Conservation (phyloP, 768 basidiomycete genomes). For the Suillus alpinus region DNA sequence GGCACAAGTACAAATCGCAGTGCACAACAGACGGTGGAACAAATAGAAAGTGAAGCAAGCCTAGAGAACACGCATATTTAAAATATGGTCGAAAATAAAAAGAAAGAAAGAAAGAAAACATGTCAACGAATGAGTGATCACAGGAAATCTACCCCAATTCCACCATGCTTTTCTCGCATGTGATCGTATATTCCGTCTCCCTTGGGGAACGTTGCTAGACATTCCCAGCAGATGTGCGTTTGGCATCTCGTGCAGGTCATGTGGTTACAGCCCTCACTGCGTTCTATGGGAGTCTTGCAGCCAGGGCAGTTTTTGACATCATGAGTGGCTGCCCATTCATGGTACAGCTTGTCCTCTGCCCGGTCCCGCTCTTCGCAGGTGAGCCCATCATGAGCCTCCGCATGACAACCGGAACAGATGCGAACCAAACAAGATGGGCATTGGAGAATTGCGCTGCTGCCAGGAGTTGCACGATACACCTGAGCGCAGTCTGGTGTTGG, state of each 20-base stretch:
- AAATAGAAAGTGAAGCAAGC: neutral
- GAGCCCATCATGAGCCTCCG: slow-evolving; percentile 62
- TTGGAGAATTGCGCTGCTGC: slow-evolving; percentile 47
- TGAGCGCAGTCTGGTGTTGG: slow-evolving; percentile 78
- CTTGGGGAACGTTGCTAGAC: slow-evolving; percentile 63
- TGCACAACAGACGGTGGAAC: neutral
- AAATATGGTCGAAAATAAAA: neutral
- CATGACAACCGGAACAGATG: slow-evolving; percentile 65
- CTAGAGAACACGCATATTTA: slow-evolving; percentile 3
- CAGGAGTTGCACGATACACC: slow-evolving; percentile 58
- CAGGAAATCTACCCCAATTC: slow-evolving; percentile 42
- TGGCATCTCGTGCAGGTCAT: slow-evolving; percentile 74
- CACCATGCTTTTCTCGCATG: slow-evolving; percentile 68
- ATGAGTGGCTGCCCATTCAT: slow-evolving; percentile 58
- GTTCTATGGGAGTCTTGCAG: slow-evolving; percentile 70
- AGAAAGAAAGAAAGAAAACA: slow-evolving; percentile 4
- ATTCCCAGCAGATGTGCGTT: slow-evolving; percentile 82
- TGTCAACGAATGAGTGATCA: neutral
- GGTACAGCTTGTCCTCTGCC: slow-evolving; percentile 54
- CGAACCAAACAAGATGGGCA: slow-evolving; percentile 69
- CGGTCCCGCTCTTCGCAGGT: slow-evolving; percentile 58
- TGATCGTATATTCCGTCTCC: slow-evolving; percentile 76
- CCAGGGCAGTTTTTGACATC: slow-evolving; percentile 75
- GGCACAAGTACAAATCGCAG: slow-evolving; percentile 11
- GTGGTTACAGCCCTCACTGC: slow-evolving; percentile 77